phyloP scores from a whole-genome alignment of 2,329 filamentous ascomycete genomes.

The Sclerotinia trifoliorum region DNA sequence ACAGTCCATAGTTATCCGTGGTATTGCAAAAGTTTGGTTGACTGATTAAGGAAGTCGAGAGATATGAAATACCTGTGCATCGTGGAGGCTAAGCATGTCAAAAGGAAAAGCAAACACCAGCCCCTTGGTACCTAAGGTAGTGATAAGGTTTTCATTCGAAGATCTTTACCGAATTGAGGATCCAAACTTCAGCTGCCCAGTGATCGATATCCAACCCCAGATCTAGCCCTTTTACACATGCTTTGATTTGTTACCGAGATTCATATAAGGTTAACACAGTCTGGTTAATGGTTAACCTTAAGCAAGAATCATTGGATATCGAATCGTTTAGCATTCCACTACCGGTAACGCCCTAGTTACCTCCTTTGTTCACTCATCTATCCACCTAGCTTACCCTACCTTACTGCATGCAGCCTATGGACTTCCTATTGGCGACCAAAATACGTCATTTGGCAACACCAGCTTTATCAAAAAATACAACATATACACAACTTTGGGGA shows the following conservation, averaged over 20 bases:
- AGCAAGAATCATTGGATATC: not conserved
- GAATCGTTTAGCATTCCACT: not conserved
- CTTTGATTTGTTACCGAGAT: not conserved
- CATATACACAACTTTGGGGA: not conserved
- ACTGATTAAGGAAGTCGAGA: not conserved
- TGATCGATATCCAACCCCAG: not conserved
- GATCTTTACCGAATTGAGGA: conserved; percentile 5
- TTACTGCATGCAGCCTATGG: conserved; percentile 9
- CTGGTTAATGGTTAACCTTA: not conserved
- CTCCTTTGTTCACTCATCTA: conserved; percentile 7
- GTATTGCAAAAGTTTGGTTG: not conserved
- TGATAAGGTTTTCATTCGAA: not conserved
- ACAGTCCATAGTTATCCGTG: too few relatives aligned
- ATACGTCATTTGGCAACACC: conserved; percentile 7
- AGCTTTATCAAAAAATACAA: not conserved
- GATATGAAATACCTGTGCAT: conserved; percentile 2
- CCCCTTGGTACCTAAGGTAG: not conserved
- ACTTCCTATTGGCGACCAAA: not conserved
- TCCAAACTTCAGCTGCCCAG: conserved; percentile 4
- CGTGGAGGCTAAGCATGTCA: not conserved
- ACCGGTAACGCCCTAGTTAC: not conserved
- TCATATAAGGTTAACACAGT: too few relatives aligned
- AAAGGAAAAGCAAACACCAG: conserved; percentile 1
- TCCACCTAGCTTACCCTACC: not conserved
- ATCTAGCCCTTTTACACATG: not conserved